Evolutionary conservation across 768 basidiomycete genomes (phyloP).

Genomic region (Serendipita sp.): DNA sequence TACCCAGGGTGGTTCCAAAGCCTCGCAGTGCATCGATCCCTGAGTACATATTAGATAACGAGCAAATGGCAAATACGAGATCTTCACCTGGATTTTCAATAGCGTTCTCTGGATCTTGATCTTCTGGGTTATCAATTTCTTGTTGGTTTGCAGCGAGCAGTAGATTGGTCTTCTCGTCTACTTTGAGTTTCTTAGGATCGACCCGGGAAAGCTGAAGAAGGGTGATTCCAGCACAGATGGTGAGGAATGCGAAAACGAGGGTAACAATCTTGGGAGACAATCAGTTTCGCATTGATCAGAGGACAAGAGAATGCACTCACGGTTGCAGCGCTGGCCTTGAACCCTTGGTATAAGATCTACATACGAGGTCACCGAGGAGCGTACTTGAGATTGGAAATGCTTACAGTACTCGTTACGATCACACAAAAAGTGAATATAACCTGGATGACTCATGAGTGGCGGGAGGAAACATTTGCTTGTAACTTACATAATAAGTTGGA

Average conservation of each 20-base stretch:
- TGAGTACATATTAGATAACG: background rate
- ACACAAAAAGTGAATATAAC: constrained; percentile 24
- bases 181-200: constrained; percentile 62
- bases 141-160: constrained; percentile 56
- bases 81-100: constrained; percentile 70
- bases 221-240: constrained; percentile 82
- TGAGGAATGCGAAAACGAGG: constrained; percentile 79
- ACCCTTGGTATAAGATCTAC: constrained; percentile 26
- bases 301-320: background rate
- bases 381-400: constrained; percentile 21
- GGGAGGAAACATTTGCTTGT: background rate
- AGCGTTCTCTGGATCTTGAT: constrained; percentile 44
- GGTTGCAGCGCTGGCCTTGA: constrained; percentile 18
- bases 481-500: constrained; percentile 19
- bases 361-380: background rate
- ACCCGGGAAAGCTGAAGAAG: constrained; percentile 92
- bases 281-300: background rate
- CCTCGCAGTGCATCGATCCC: constrained; percentile 78
- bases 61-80: background rate
- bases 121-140: constrained; percentile 43
- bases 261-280: constrained; percentile 46
- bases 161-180: constrained; percentile 82
- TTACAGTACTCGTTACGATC: constrained; percentile 18
- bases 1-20: constrained; percentile 70
- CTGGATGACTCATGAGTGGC: background rate